Conservation (phyloP, 2,329 filamentous ascomycete species). For the Colletotrichum karsti region DNA sequence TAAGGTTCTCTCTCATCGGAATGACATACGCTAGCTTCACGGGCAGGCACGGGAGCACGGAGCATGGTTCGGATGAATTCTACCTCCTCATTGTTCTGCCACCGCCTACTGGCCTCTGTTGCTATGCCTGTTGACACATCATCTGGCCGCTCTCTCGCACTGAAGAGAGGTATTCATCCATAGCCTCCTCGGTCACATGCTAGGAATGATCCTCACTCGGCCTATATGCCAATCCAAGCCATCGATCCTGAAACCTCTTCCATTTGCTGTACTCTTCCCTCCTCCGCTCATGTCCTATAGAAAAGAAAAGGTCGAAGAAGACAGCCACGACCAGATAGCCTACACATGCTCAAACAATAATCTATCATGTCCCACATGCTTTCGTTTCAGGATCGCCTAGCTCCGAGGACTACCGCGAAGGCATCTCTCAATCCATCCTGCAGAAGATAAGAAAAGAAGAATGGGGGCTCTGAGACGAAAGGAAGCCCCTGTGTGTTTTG, state of each 20-base stretch:
- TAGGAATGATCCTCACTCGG: background rate
- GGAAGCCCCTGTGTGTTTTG: background rate
- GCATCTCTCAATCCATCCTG: background rate
- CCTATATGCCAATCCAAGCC: conserved; percentile 4
- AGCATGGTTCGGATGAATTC: background rate
- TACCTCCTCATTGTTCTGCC: conserved; percentile 1
- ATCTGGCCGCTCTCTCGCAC: background rate
- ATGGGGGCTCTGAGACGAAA: no score
- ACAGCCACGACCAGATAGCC: conserved; percentile 7
- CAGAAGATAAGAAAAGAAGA: background rate
- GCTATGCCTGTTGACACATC: background rate
- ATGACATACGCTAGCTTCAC: background rate
- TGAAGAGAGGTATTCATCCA: background rate
- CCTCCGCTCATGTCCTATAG: background rate
- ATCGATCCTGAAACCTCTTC: conserved; percentile 23
- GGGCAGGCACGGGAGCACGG: background rate
- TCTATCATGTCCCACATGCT: conserved; percentile 18
- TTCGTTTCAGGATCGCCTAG: conserved; percentile 7
- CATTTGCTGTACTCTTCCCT: background rate
- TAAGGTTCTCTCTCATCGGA: background rate
- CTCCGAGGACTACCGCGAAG: background rate
- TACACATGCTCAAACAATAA: conserved; percentile 20
- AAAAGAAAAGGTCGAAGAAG: background rate
- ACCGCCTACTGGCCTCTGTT: background rate
- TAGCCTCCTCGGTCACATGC: conserved; percentile 9